Evolutionary conservation across 2,329 filamentous ascomycete genomes (phyloP).

Genomic region (Clonostachys chloroleuca): DNA sequence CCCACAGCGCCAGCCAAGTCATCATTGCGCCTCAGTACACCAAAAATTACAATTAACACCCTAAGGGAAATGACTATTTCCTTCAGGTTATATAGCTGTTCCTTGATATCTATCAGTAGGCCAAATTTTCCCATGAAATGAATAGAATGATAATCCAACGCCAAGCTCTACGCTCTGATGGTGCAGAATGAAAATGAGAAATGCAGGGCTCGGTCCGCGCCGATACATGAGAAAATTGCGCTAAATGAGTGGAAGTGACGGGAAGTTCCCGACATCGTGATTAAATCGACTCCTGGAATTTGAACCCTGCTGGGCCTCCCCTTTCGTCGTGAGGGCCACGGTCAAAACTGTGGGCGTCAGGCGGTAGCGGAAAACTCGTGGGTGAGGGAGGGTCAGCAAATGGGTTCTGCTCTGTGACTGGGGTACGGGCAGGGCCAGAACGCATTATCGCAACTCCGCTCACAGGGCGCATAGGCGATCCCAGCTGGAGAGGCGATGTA

Average conservation of each 20-base stretch:
- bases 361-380: conserved; percentile 14
- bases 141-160: not conserved
- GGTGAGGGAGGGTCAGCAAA: conserved; percentile 30
- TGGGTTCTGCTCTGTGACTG: conserved; percentile 50
- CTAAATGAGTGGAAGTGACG: conserved; percentile 38
- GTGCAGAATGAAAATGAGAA: not conserved
- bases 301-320: conserved; percentile 23
- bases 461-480: conserved; percentile 54
- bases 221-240: not conserved
- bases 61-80: too few relatives aligned
- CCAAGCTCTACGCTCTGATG: conserved; percentile 1
- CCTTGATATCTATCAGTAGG: too few relatives aligned
- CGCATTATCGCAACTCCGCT: conserved; percentile 58
- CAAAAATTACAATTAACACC: too few relatives aligned
- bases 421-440: conserved; percentile 61
- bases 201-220: not conserved
- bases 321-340: conserved; percentile 25
- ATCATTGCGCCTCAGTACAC: too few relatives aligned
- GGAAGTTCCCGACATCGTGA: conserved; percentile 36
- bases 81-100: too few relatives aligned
- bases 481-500: conserved; percentile 39
- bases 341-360: conserved; percentile 31
- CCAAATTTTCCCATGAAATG: too few relatives aligned
- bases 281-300: conserved; percentile 36
- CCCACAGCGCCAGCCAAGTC: too few relatives aligned